phyloP scores from a whole-genome alignment of 2,329 filamentous ascomycete genomes.

The Claviceps quebecensis region DNA sequence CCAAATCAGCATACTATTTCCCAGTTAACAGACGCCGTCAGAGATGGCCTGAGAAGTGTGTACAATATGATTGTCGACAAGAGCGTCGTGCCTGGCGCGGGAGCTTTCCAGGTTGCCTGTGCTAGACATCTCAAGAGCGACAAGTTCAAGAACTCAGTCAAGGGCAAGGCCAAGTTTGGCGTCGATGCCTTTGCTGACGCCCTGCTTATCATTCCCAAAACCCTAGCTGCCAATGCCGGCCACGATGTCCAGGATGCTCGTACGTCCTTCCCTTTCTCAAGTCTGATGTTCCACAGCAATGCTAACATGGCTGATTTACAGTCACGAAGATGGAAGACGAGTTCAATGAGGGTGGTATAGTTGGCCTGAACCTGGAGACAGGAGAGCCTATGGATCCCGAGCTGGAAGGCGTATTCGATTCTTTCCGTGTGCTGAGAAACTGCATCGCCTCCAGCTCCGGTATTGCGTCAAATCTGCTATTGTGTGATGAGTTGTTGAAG shows the following conservation, averaged over 20 bases:
- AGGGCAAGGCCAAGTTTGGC: conserved; percentile 95
- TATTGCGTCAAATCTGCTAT: conserved; percentile 85
- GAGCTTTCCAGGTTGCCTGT: conserved; percentile 91
- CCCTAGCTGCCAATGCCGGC: conserved; percentile 85
- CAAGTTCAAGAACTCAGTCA: conserved; percentile 75
- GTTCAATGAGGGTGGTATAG: conserved; percentile 65
- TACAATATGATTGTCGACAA: conserved; percentile 99
- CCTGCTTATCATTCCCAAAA: conserved; percentile 91
- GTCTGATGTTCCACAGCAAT: conserved; percentile 5
- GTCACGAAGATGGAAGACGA: conserved; percentile 83
- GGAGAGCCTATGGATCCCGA: conserved; percentile 93
- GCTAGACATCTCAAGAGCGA: conserved; percentile 78
- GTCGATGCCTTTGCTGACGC: conserved; percentile 92
- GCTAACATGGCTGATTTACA: conserved; percentile 19
- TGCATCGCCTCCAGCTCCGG: conserved; percentile 86
- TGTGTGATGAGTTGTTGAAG: conserved; percentile 96
- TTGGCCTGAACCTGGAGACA: conserved; percentile 73
- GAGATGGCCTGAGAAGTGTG: conserved; percentile 86
- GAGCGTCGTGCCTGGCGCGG: conserved; percentile 85
- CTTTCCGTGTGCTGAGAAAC: conserved; percentile 88
- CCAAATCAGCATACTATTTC: conserved; percentile 94
- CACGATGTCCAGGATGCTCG: conserved; percentile 92
- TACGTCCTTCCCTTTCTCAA: conserved; percentile 33
- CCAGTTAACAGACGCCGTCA: conserved; percentile 91
- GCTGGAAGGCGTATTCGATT: conserved; percentile 86